Base-by-base conservation (phyloP, 805 yeast species). In the Huiozyma naganishii region DNA sequence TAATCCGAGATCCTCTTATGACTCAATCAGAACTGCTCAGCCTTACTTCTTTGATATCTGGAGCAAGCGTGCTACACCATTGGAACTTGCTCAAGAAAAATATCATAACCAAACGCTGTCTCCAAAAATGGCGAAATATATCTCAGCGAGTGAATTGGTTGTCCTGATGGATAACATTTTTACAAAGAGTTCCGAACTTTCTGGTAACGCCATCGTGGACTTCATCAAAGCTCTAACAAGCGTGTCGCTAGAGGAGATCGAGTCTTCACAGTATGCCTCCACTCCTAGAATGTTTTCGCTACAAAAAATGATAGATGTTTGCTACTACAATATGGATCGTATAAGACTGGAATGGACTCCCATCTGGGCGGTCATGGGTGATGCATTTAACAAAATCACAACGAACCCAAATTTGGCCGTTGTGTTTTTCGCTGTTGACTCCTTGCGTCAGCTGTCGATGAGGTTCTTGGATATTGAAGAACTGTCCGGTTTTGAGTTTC, bases 321-420 rank as follows among this genome's bases (percentile, higher is more conserved):
- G 97, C 65, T 90, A 92, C 64, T 92, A 94, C 69, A 94, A 94
- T 61, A 92, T 92, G 97, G 79, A 79, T 41, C 83, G 98, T 69
- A 89, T 92, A 54, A 78, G 95, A 62, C 80, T 92, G 48, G 96
- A 94, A 65, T 92, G 98, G 97, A 78, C 95, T 6, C 90, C 86
- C 43, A 71, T 92, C 46, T 92, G 99, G 99, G 76, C 83, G 11
- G 83, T 85, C 7, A 84, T 92, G 84, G 95, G 95, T 11, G 84
- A 76, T 45, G 84, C 85, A 37, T 92, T 92, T 67, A 85, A 86
- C 51, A 75, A 71, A 40, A 89, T 88, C 50, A 95, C 95, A 3
- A 80, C 94, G 46, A 83, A 85, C 58, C 65, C 77, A 35, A 90
- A 89, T 56, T 67, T 73, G 29, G 78, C 79, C 1, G 83, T 92